Percentiles rank a stretch among this genome's conserved stretches.
Conservation (phyloP, 2,329 filamentous ascomycete genomes). For the Fusarium brevicatenulatum region DNA sequence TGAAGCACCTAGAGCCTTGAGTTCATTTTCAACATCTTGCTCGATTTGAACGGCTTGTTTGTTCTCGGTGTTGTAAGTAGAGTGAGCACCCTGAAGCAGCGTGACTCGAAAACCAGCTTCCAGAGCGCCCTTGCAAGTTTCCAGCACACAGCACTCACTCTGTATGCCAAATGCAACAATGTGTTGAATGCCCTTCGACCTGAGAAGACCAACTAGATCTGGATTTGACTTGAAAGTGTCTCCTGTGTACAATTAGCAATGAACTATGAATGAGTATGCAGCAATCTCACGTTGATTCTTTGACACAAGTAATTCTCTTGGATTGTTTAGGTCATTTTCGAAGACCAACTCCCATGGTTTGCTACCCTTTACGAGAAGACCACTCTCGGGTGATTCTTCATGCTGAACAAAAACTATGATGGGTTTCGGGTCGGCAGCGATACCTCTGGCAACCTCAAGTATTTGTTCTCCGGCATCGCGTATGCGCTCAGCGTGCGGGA, state of each 20-base stretch:
- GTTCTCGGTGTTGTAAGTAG: slow-evolving; percentile 10
- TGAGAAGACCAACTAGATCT: not conserved
- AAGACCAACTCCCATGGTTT: slow-evolving; percentile 11
- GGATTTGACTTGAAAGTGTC: slow-evolving; percentile 24
- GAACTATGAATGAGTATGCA: not conserved
- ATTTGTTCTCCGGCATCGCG: not conserved
- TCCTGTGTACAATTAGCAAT: not conserved
- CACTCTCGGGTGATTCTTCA: slow-evolving; percentile 13
- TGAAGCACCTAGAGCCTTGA: not conserved
- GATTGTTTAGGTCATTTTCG: not conserved
- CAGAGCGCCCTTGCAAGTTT: slow-evolving; percentile 25
- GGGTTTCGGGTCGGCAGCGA: not conserved
- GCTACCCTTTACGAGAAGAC: slow-evolving; percentile 7
- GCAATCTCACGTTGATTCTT: slow-evolving; percentile 12
- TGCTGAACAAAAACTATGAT: slow-evolving; percentile 27
- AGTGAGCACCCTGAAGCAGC: slow-evolving; percentile 21
- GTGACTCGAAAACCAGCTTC: slow-evolving; percentile 20
- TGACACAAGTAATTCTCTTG: slow-evolving; percentile 5
- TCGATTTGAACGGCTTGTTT: slow-evolving; percentile 10
- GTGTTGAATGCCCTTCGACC: not conserved
- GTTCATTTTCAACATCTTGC: not conserved
- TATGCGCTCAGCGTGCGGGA: slow-evolving; percentile 12
- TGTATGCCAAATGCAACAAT: slow-evolving; percentile 25
- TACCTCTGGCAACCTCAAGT: not conserved
- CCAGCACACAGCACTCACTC: slow-evolving; percentile 26